Evolutionary conservation across 177 flowering plant species (phyloP).

Genomic region (Telopea speciosissima): DNA sequence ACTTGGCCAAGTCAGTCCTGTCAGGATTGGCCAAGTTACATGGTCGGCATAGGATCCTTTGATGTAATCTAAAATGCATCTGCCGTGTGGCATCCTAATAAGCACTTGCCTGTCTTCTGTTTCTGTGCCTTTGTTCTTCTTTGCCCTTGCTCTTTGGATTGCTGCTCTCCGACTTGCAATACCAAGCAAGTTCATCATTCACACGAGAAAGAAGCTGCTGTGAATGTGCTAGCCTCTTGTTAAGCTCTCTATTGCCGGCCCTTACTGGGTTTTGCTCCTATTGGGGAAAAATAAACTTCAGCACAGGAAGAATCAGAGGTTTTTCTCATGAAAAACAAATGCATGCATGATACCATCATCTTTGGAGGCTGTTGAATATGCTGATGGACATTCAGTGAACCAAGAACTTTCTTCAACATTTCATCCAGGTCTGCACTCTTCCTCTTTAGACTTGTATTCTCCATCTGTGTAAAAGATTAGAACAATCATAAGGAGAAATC

Average conservation of each 20-base stretch:
- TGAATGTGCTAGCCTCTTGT: slow-evolving; percentile 40
- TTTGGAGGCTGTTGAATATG: slow-evolving; percentile 23
- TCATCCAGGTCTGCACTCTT: slow-evolving; percentile 61
- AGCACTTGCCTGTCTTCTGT: slow-evolving; percentile 20
- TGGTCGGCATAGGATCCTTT: not conserved
- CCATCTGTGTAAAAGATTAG: slow-evolving; percentile 31
- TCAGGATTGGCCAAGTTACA: not conserved
- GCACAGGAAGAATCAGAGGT: not conserved
- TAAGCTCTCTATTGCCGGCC: slow-evolving; percentile 24
- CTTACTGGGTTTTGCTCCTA: slow-evolving; percentile 28
- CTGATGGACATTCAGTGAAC: slow-evolving; percentile 25
- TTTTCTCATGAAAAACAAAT: not conserved
- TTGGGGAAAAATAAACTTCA: slow-evolving; percentile 4
- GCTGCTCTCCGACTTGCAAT: slow-evolving; percentile 24
- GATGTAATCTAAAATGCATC: not conserved
- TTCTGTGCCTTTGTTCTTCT: slow-evolving; percentile 12
- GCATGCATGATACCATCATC: slow-evolving; percentile 27
- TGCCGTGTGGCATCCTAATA: not conserved
- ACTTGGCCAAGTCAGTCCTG: too few relatives aligned
- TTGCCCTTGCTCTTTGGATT: slow-evolving; percentile 11
- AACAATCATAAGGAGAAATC: not conserved
- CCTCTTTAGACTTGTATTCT: slow-evolving; percentile 53
- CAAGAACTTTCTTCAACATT: slow-evolving; percentile 39
- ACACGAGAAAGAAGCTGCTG: slow-evolving; percentile 43
- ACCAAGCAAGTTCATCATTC: slow-evolving; percentile 46